Base-by-base conservation (phyloP, 495 filamentous ascomycete species). In the Penicillium daleae region DNA sequence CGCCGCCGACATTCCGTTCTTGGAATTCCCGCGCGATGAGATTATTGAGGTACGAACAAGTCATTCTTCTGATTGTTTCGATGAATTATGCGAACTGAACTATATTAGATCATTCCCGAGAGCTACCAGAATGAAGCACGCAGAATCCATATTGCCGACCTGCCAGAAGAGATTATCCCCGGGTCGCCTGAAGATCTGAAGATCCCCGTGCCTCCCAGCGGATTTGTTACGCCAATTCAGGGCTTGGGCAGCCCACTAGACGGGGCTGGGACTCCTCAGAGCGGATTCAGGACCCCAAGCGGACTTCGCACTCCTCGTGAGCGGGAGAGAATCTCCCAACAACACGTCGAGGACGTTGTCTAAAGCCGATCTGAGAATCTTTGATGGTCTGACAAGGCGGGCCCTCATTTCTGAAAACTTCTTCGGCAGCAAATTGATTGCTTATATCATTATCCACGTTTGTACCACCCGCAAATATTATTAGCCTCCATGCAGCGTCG, bases 71-170 rank as follows among this genome's bases (percentile, higher is more conserved):
- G 15, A 54, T 68, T 46, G 9, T 58, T 49, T 40, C 60, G 9
- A 63, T 57, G 59, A 35, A 31, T 59, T 54, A 29, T 22, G 40
- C 32, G 66, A 52, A 70, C 64, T 66, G 33, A 72, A 19, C 19
- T 22, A 27, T 54, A 62, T 3, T 57, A 91, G 88, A 97, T 99
- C 59, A 97, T 99, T 57, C 96, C 96, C 2, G 92, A 93, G 53
- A 93, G 91, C 42, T 99, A 99, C 72, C 93, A 97, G 75, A 99
- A 99, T 73, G 90, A 92, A 72, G 90, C 93, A 19, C 92, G 90
- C 69, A 87, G 93, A 57, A 91, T 99, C 66, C 86, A 88, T 65
- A 93, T 94, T 60, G 86, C 87, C 27, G 82, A 78, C 35, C 79
- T 91, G 15, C 83, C 85, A 12, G 76, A 82, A 35, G 81, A 82